These are phyloP conservation scores for Saturnispora sanitii DNA, from an alignment of 805 yeast species.

Conservation along the genomic window DNA sequence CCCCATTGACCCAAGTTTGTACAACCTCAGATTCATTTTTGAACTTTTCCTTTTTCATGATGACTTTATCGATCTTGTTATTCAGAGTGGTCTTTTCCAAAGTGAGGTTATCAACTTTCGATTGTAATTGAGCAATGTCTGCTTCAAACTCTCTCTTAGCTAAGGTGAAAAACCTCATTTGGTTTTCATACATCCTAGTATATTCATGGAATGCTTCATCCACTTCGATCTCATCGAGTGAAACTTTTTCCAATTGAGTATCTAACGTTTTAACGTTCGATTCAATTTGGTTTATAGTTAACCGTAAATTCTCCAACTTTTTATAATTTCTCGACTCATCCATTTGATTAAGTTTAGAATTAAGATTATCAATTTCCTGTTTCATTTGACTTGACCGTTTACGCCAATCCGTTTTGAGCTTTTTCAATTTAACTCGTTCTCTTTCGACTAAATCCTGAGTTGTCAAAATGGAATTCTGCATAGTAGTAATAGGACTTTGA, in stretches of 20 bases:
- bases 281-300: slow-evolving; percentile 33
- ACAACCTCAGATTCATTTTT: slow-evolving; percentile 17
- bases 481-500: slow-evolving; percentile 49
- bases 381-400: slow-evolving; percentile 42
- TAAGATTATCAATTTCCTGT: slow-evolving; percentile 47
- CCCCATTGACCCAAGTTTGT: slow-evolving; percentile 20
- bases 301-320: slow-evolving; percentile 42
- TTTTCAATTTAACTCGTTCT: slow-evolving; percentile 48
- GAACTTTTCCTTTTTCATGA: slow-evolving; percentile 25
- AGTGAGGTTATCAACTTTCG: slow-evolving; percentile 19
- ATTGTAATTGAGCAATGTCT: slow-evolving; percentile 18
- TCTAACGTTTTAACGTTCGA: slow-evolving; percentile 28
- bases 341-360: slow-evolving; percentile 35
- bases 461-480: slow-evolving; percentile 55
- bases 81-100: slow-evolving; percentile 23
- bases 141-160: slow-evolving; percentile 24
- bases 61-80: slow-evolving; percentile 27
- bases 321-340: slow-evolving; percentile 49
- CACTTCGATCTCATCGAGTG: slow-evolving; percentile 30
- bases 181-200: slow-evolving; percentile 30
- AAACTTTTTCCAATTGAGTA: slow-evolving; percentile 26
- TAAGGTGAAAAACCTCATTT: slow-evolving; percentile 24
- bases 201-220: slow-evolving; percentile 30
- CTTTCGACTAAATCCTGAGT: slow-evolving; percentile 50
- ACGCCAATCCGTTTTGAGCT: slow-evolving; percentile 46